Base-by-base conservation (phyloP, 176 grass and related monocot genomes). In the Avena sativa region DNA sequence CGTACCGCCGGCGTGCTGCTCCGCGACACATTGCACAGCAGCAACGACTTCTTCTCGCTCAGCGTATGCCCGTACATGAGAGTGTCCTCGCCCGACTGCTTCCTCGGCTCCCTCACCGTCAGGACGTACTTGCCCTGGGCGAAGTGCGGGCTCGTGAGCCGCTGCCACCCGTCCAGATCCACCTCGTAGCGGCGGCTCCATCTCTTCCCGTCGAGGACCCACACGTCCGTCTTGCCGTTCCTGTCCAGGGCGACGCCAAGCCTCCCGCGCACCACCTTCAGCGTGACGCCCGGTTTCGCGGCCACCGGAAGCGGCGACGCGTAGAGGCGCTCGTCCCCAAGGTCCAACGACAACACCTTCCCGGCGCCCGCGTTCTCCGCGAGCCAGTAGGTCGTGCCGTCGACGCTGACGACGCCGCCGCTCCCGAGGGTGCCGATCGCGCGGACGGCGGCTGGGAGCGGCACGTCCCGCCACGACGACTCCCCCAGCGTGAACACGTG, bases 341-440 rank as follows among this genome's bases (percentile, higher is more conserved):
- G 52, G 65, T 86, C 64, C 16, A 86, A 71, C 36, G 84, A 56
- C 84, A 86, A 12, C 63, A 48, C 47, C 23, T 3, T 19, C 46
- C 38, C 28, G 25, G 6, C 59, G 30, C 4, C 14, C 52, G 16
- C 53, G 16, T 15, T 5, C 16, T 3, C 46, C n/a, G 21, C 55
- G 13, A 86, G 20, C 75, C 84, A 86, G 36, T 59, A 56, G 20
- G 48, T 68, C 3, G 17, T 49, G 19, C 74, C 74, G 49, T 46
- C 74, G 13, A 68, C 20, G 83, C 61, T 28, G 8, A 78, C 48
- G 60, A 78, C 0, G 47, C 73, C 64, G 12, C 28, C 64, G 0
- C 72, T 63, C 60, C 60, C 26, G 20, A 47, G 26, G 84, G 9
- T 0, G 60, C n/a, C 55, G 20, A 13, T 30, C 6, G 20, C 4